Evolutionary conservation across 73 alveolate genomes (phyloP), one percentile per base, ranked within the genome.

Genomic region (Paramecium sonneborni): DNA sequence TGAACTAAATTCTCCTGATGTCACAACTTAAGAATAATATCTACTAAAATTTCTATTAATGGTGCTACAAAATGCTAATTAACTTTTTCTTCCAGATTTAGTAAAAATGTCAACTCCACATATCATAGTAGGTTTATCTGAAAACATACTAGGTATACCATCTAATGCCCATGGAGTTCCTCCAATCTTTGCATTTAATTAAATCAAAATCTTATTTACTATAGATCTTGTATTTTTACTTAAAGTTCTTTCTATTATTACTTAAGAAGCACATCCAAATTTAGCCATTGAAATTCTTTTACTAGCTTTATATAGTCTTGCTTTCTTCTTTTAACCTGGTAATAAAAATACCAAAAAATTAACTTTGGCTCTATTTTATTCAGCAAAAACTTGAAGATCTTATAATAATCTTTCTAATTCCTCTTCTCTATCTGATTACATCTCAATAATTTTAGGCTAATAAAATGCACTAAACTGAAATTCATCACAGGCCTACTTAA

Each of bases 121-220:
- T 6, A 96, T 85, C 98, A 97, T 97, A 0, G 99, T 96, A 58
- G 98, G 97, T 82, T 86, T 76, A 44, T 95, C 94, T 68, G 93
- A 57, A 52, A 98, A 94, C 4, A 74, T 18, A 38, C 28, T 20
- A 41, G 99, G 99, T 34, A 98, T 86, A 84, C 85, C 94, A 76
- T 95, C 97, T 11, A 98, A 95, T 62, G 98, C 96, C 99, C 99
- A 98, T 41, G 99, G 99, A 58, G 93, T 94, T 41, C 99, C 99
- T 55, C 99, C 99, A 20, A 93, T 85, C 69, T 98, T 98, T 15
- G 99, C 99, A 84, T 95, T 94, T 5, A 98, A 96, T 93, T 98
- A 97, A 85, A 97, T 95, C 76, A 98, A 72, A 26, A 98, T 95
- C 94, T 98, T 98, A 86, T 95, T 95, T 69, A 95, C 94, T 37